Base-by-base conservation (phyloP, 179 eudicot species). In the Beta lomatogona region DNA sequence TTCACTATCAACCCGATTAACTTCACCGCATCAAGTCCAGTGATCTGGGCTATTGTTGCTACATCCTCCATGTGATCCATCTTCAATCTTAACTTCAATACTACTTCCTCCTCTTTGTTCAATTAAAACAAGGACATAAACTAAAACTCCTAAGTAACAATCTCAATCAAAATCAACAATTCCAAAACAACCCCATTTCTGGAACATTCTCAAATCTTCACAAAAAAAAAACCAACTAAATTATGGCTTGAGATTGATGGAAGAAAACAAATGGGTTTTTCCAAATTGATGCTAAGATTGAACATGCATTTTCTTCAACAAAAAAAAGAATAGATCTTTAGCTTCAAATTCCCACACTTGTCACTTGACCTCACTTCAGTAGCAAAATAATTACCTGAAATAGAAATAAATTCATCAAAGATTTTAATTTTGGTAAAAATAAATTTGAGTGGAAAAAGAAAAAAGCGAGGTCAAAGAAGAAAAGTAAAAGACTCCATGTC, bases 1-100 rank as follows among this genome's bases (percentile, higher is more conserved):
- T 88, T 83, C 44, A 91, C 98, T 21, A 96, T 96, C 87, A 96
- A 28, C 44, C 91, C 90, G n/a, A 96, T 89, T 45, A 96, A 73
- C 69, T 79, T 72, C 41, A 90, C 90, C 0, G 98, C 99, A 46
- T 91, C 97, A 8, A 96, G 71, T 44, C 98, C 99, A 0, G 96
- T 81, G 0, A 92, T 83, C 76, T 96, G 99, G 13, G 92, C 91
- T 14, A 88, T 50, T 55, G 78, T 88, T 9, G 88, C 88, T 44
- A 81, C 28, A 50, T 81, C 86, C 0, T 77, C 86, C 60, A 83
- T 60, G 45, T 70, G 31, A 59, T 83, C 85, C 86, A 78, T 85
- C 53, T 19, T 63, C 53, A 81, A 82, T 52, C 83, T 77, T 68
- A 68, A 70, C 45, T 46, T 16, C 3, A 6, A 21, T n/a, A 41